Evolutionary conservation across 1,139 yeast species (phyloP).

Genomic region (Geotrichum carabidarum): DNA sequence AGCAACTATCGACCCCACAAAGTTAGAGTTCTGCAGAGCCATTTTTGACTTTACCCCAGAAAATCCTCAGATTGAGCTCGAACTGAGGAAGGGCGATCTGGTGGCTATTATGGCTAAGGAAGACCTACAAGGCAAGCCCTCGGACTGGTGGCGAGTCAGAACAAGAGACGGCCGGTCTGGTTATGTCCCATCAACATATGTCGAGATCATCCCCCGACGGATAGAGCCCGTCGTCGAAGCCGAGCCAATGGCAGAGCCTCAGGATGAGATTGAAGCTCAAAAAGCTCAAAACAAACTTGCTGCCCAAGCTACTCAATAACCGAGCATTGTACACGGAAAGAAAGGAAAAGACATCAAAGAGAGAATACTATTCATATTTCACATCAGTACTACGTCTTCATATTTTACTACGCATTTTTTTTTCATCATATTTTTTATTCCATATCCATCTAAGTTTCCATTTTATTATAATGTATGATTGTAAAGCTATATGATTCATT

Average conservation of each 20-base stretch:
- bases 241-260: background rate
- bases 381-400: background rate
- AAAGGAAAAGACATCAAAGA: background rate
- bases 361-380: background rate
- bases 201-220: slow-evolving; percentile 52
- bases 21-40: slow-evolving; percentile 84
- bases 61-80: slow-evolving; percentile 79
- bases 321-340: background rate
- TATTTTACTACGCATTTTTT: background rate
- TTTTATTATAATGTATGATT: background rate
- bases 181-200: slow-evolving; percentile 81
- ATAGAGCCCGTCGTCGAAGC: slow-evolving; percentile 22
- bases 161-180: slow-evolving; percentile 84
- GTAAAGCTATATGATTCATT: background rate
- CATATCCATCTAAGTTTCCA: background rate
- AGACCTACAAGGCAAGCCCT: slow-evolving; percentile 65
- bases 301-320: no score
- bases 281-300: slow-evolving; percentile 6
- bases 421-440: background rate
- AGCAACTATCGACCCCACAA: slow-evolving; percentile 56
- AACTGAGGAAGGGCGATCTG: slow-evolving; percentile 72
- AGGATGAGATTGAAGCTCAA: slow-evolving; percentile 6
- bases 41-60: slow-evolving; percentile 88
- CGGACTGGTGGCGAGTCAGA: slow-evolving; percentile 87
- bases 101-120: slow-evolving; percentile 73